Conservation (phyloP, 2,329 filamentous ascomycete genomes). For the Berkeleyomyces basicola region DNA sequence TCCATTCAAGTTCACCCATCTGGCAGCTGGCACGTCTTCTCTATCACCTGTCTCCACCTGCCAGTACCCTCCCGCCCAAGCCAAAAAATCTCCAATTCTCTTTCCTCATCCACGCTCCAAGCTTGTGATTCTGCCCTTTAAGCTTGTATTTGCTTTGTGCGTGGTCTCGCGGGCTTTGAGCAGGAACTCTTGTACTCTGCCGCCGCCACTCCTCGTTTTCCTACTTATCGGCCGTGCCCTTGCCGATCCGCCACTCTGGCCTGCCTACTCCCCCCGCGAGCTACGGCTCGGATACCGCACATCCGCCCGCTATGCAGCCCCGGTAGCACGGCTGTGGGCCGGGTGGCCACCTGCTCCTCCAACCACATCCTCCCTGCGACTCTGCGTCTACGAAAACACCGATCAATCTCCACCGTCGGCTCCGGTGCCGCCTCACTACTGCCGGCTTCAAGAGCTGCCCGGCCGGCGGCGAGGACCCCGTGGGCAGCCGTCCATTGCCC, state of each 20-base stretch:
- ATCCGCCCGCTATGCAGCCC: conserved; percentile 13
- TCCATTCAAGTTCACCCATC: too few relatives aligned
- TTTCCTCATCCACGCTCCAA: too few relatives aligned
- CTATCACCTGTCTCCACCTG: too few relatives aligned
- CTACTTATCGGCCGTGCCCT: background rate
- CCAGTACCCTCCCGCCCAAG: too few relatives aligned
- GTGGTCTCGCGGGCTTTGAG: too few relatives aligned
- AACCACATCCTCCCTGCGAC: background rate
- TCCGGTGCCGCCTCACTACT: background rate
- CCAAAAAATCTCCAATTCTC: too few relatives aligned
- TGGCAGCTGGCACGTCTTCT: too few relatives aligned
- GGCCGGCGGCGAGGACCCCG: background rate
- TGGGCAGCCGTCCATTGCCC: background rate
- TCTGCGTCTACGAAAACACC: background rate
- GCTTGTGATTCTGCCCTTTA: background rate
- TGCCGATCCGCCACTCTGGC: conserved; percentile 14
- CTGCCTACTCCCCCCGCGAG: conserved; percentile 13
- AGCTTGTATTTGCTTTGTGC: background rate
- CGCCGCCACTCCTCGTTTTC: background rate
- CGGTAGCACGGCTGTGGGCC: conserved; percentile 14
- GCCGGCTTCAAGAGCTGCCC: background rate
- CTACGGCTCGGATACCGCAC: conserved; percentile 15
- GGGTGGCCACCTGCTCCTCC: conserved; percentile 10
- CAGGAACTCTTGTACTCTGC: background rate
- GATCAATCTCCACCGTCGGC: background rate